Evolutionary conservation across 495 filamentous ascomycete species (phyloP).

Genomic region (Neurospora sp.): DNA sequence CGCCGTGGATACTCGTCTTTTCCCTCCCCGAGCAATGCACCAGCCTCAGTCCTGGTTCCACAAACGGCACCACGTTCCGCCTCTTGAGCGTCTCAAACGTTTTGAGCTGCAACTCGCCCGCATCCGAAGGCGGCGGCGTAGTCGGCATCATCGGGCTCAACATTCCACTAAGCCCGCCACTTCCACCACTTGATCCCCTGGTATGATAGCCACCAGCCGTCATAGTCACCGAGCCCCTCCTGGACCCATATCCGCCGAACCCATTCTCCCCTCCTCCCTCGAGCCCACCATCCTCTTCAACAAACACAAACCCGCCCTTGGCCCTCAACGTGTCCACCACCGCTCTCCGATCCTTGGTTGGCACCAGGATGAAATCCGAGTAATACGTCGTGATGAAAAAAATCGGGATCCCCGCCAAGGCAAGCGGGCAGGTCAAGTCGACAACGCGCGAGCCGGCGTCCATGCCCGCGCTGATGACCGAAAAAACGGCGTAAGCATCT

Average conservation of each 20-base stretch:
- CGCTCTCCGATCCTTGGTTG: conserved; percentile 54
- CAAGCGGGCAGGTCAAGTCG: conserved; percentile 83
- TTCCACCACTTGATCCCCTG: conserved; percentile 37
- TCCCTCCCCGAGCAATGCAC: conserved; percentile 70
- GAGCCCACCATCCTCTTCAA: conserved; percentile 37
- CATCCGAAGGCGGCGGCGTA: conserved; percentile 66
- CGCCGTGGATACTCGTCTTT: conserved; percentile 13
- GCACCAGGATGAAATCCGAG: conserved; percentile 92
- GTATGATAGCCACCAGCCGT: conserved; percentile 27
- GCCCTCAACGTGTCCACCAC: conserved; percentile 70
- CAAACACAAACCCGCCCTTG: conserved; percentile 67
- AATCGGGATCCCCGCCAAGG: conserved; percentile 86
- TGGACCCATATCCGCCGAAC: not conserved
- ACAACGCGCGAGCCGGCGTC: conserved; percentile 91
- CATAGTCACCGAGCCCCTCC: not conserved
- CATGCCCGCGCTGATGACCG: conserved; percentile 76
- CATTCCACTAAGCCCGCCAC: not conserved
- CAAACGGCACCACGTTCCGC: conserved; percentile 60
- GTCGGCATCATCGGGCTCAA: conserved; percentile 33
- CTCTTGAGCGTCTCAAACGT: conserved; percentile 71
- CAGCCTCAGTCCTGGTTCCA: conserved; percentile 58
- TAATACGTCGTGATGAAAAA: conserved; percentile 99
- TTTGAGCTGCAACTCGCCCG: conserved; percentile 67
- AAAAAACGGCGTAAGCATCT: conserved; percentile 80
- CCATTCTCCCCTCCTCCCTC: not conserved